Percentiles rank a stretch among this genome's conserved stretches.
phyloP scores from a whole-genome alignment of 2,329 filamentous ascomycete species.

The Cryphonectria parasitica region DNA sequence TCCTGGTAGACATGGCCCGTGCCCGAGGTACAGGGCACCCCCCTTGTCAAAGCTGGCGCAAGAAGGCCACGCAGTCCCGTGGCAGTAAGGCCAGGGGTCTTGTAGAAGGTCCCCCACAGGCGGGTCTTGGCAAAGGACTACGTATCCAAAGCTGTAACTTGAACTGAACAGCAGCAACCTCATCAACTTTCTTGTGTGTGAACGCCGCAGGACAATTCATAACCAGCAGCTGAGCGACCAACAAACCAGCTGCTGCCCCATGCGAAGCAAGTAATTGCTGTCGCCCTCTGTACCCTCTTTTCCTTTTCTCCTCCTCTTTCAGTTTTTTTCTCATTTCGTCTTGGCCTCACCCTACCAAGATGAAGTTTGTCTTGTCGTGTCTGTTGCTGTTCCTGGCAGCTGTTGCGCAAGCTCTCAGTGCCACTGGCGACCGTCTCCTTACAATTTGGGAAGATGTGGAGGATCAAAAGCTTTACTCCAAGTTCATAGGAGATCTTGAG shows the following conservation, averaged over 20 bases:
- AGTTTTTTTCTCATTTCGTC: conserved; percentile 6
- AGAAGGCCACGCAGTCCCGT: conserved; percentile 23
- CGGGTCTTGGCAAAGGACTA: conserved; percentile 41
- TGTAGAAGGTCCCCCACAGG: conserved; percentile 11
- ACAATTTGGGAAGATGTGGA: conserved; percentile 82
- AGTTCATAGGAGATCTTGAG: conserved; percentile 75
- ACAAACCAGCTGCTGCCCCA: conserved; percentile 24
- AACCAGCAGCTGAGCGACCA: conserved; percentile 17
- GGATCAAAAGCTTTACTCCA: conserved; percentile 82
- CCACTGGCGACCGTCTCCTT: conserved; percentile 77
- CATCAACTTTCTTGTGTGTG: conserved; percentile 9
- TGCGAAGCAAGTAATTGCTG: conserved; percentile 28
- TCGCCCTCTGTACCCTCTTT: conserved; percentile 21
- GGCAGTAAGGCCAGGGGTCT: conserved; percentile 16
- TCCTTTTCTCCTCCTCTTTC: conserved; percentile 29
- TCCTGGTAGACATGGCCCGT: conserved; percentile 12
- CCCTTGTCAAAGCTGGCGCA: conserved; percentile 17
- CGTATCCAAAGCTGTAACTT: conserved; percentile 37
- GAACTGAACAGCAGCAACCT: conserved; percentile 23
- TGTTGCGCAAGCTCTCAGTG: conserved; percentile 76
- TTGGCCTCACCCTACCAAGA: conserved; percentile 46
- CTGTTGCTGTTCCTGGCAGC: conserved; percentile 69
- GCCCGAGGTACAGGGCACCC: not conserved
- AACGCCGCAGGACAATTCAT: not conserved
- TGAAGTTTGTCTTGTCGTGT: conserved; percentile 77